A percentile compares a stretch with the other conserved stretches of the same genome.
phyloP scores from a whole-genome alignment of 2,329 filamentous ascomycete genomes.

The Pyrenochaeta sp. region DNA sequence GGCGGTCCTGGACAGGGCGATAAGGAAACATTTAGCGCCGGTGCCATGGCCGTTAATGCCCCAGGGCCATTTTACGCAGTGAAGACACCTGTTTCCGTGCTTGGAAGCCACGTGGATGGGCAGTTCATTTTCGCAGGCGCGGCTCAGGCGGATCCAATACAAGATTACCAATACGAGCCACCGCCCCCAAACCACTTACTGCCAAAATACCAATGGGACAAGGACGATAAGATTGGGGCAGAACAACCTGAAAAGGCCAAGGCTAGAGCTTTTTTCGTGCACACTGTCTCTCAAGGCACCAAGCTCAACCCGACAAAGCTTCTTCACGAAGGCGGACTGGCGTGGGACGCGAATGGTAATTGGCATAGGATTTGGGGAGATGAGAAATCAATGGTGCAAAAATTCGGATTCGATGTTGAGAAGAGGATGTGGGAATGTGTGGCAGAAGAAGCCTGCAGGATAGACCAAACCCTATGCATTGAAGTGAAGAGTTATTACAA shows the following conservation, averaged over 20 bases:
- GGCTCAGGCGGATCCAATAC: conserved; percentile 20
- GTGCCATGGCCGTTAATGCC: conserved; percentile 50
- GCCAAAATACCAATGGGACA: conserved; percentile 2
- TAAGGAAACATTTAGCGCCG: conserved; percentile 60
- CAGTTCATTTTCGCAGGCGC: conserved; percentile 12
- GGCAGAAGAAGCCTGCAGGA: conserved; percentile 23
- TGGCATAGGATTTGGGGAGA: conserved; percentile 24
- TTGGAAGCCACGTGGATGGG: conserved; percentile 32
- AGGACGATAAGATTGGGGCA: conserved; percentile 6
- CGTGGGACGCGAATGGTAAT: conserved; percentile 9
- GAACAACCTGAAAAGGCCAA: conserved; percentile 1
- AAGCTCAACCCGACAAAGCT: conserved; percentile 19
- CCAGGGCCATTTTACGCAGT: conserved; percentile 49
- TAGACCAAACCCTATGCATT: conserved; percentile 1
- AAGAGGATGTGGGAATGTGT: conserved; percentile 25
- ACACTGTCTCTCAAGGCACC: not conserved
- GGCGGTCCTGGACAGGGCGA: conserved; percentile 55
- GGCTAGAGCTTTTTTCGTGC: conserved; percentile 3
- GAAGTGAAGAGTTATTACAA: conserved; percentile 2
- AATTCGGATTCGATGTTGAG: conserved; percentile 31
- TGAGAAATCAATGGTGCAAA: conserved; percentile 6
- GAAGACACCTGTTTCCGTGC: conserved; percentile 35
- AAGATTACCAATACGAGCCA: conserved; percentile 16
- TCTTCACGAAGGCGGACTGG: conserved; percentile 5
- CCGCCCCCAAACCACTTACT: conserved; percentile 16